Conservation (phyloP, 768 basidiomycete species). For the Gymnopilus junonius region DNA sequence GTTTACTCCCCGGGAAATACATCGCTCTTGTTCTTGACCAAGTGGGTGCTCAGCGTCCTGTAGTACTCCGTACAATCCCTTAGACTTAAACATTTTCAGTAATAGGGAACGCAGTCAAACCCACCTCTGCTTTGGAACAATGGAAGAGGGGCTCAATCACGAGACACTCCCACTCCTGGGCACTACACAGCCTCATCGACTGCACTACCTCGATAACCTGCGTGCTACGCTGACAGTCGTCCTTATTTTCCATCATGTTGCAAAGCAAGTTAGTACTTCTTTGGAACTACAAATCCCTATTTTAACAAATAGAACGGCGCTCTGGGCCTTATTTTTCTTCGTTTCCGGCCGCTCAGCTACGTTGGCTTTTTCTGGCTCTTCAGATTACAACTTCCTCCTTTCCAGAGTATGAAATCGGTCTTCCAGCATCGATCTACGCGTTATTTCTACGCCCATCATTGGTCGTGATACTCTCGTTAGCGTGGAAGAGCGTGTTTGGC, state of each 20-base stretch:
- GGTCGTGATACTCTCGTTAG: slow-evolving; percentile 6
- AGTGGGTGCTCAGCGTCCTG: background rate
- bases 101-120: background rate
- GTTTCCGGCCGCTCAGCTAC: slow-evolving; percentile 28
- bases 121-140: background rate
- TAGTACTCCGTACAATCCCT: background rate
- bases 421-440: slow-evolving; percentile 25
- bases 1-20: background rate
- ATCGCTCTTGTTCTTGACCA: background rate
- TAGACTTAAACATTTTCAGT: background rate
- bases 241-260: slow-evolving; percentile 27
- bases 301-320: slow-evolving; percentile 19
- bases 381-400: slow-evolving; percentile 13
- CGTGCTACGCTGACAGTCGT: slow-evolving; percentile 25
- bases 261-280: slow-evolving; percentile 6
- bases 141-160: background rate
- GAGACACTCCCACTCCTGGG: slow-evolving; percentile 8
- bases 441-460: slow-evolving; percentile 9
- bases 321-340: slow-evolving; percentile 30
- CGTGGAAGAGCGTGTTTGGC: slow-evolving; percentile 17
- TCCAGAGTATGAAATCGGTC: slow-evolving; percentile 13
- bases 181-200: background rate
- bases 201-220: slow-evolving; percentile 30
- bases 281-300: slow-evolving; percentile 11
- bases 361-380: slow-evolving; percentile 15